These are phyloP conservation scores for Alisma plantagoaquatica DNA, from an alignment of 106 monocot species.

Conservation along the genomic window DNA sequence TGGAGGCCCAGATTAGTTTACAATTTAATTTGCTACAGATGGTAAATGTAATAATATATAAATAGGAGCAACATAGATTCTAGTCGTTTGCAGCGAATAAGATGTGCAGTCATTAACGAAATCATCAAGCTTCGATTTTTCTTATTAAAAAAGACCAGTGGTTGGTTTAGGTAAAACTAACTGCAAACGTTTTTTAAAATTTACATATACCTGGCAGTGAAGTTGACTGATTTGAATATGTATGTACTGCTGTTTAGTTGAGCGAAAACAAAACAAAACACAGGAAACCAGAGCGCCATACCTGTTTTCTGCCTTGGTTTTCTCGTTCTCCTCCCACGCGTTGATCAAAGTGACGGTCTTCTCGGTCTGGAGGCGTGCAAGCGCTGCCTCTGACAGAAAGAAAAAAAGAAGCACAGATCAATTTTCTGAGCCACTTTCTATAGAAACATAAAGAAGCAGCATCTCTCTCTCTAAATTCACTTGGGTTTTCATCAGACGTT, in stretches of 20 bases:
- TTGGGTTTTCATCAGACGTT: background rate
- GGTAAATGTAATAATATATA: too few species aligned
- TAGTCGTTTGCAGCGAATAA: too few species aligned
- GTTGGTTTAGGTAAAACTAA: too few species aligned
- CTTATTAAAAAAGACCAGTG: too few species aligned
- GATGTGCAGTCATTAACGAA: too few species aligned
- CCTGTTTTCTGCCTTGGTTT: conserved; percentile 38
- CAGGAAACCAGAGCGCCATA: background rate
- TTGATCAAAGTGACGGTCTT: conserved; percentile 33
- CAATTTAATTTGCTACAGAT: too few species aligned
- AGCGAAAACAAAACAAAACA: background rate
- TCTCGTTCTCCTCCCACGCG: conserved; percentile 46
- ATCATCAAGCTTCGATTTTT: too few species aligned
- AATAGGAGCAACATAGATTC: too few species aligned
- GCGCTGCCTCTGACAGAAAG: conserved; percentile 18
- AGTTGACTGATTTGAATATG: background rate
- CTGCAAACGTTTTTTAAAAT: too few species aligned
- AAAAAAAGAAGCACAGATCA: background rate
- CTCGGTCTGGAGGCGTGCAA: conserved; percentile 24
- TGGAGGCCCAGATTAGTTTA: too few species aligned
- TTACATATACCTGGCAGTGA: too few species aligned
- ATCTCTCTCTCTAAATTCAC: too few species aligned
- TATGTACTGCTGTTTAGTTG: background rate
- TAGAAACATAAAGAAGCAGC: background rate
- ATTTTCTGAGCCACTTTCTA: background rate